Percentiles rank a stretch among this genome's conserved stretches.
These are phyloP conservation scores for Pichia paraexigua DNA, from an alignment of 805 yeast species.

Conservation along the genomic window DNA sequence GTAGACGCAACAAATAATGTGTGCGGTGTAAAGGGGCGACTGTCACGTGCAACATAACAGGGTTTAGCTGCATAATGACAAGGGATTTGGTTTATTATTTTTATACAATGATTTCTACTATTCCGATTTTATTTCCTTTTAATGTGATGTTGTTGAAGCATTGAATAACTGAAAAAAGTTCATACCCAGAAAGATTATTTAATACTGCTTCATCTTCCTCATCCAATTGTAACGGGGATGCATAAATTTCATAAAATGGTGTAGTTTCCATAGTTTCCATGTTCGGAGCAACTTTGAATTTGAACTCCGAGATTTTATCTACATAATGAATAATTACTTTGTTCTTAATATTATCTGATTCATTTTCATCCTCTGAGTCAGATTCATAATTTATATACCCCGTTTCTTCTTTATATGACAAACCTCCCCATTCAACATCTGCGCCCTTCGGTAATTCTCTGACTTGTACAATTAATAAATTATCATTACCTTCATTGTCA, in stretches of 20 bases:
- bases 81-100: not conserved
- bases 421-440: conserved; percentile 68
- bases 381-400: conserved; percentile 39
- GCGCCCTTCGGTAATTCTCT: conserved; percentile 56
- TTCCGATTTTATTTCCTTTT: conserved; percentile 5
- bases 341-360: conserved; percentile 9
- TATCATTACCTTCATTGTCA: conserved; percentile 10
- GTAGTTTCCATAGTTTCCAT: not conserved
- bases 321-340: conserved; percentile 37
- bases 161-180: conserved; percentile 16
- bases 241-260: conserved; percentile 20
- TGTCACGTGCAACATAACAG: not conserved
- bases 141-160: conserved; percentile 13
- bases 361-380: conserved; percentile 27
- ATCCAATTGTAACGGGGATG: not conserved
- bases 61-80: not conserved
- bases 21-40: conserved; percentile 11
- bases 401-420: conserved; percentile 34
- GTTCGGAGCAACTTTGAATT: conserved; percentile 6
- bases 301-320: conserved; percentile 35
- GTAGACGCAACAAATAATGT: not conserved
- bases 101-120: not conserved
- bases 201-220: not conserved
- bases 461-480: conserved; percentile 48
- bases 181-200: conserved; percentile 10